Conservation (phyloP, 768 basidiomycete genomes). For the Brasilioporus rufonigricans region DNA sequence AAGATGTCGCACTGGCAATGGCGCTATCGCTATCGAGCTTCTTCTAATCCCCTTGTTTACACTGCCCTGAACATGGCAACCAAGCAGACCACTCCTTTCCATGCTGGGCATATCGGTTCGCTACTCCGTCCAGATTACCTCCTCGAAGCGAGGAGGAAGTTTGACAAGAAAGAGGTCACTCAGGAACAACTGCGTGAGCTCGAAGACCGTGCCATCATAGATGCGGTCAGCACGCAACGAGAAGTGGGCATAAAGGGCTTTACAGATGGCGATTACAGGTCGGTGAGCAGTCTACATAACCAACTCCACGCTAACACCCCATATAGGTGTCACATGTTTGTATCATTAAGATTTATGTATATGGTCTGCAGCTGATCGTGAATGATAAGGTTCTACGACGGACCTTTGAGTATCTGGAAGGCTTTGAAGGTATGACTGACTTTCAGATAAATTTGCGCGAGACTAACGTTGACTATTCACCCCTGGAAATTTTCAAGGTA, state of each 20-base stretch:
- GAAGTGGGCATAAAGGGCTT: conserved; percentile 41
- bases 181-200: conserved; percentile 34
- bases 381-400: conserved; percentile 25
- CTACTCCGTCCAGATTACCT: conserved; percentile 41
- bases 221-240: conserved; percentile 37
- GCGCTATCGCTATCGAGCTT: background rate
- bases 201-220: conserved; percentile 40
- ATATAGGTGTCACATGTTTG: conserved; percentile 26
- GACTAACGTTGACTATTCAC: conserved; percentile 17
- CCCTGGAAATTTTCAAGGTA: conserved; percentile 28
- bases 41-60: no score
- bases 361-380: background rate
- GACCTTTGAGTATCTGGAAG: conserved; percentile 27
- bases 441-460: background rate
- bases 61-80: conserved; percentile 10
- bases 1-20: background rate
- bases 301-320: conserved; percentile 1
- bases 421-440: conserved; percentile 23
- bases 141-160: conserved; percentile 35
- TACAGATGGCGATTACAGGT: conserved; percentile 42
- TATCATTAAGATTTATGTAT: background rate
- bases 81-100: conserved; percentile 40
- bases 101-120: conserved; percentile 46
- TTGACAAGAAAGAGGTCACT: conserved; percentile 35
- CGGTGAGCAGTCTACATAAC: conserved; percentile 19